Base-by-base conservation (phyloP, 495 filamentous ascomycete genomes). In the Penicillium pulvis region DNA sequence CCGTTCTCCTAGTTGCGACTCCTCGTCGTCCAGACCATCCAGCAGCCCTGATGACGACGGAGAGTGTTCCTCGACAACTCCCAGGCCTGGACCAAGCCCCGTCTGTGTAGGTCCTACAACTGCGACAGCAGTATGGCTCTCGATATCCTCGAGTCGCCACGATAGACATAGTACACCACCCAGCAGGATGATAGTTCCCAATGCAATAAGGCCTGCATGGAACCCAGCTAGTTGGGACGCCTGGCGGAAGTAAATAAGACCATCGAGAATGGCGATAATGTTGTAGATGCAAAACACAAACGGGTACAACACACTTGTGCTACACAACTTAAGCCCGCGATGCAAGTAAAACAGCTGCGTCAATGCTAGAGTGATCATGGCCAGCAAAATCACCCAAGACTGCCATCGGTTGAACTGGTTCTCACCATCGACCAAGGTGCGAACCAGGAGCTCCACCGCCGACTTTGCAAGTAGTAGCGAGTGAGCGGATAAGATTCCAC, bases 211-310 rank as follows among this genome's bases (percentile, higher is more conserved):
- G 20, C 86, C 84, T 12, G 90, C 93, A 61, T 90, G 88, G 17
- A 93, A 75, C 2, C 85, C 77, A 17, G 85, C 80, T 43, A 99
- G 83, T 53, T 90, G 83, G 33, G 89, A 87, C 30, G 88, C 87
- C 74, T 99, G 95, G 48, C 85, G 83, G 78, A 98, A 99, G 73
- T 99, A 99, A 53, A 99, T 94, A 53, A 99, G 79, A 17, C 94
- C 94, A 75, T 99, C 95, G 58, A 98, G 78, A 62, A 98, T 99
- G 57, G 94, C 95, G 61, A 97, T 93, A 63, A 99, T 97, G 80
- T 99, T 99, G 79, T 98, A 99, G 60, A 97, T 87, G 84, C 94
- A 99, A 75, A 99, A 99, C 36, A 97, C 92, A 65, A 98, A 89
- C 6, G 94, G 94, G 76, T 99, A 99, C 63, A 99, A 83, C 51